A percentile compares a stretch with the other conserved stretches of the same genome.
phyloP scores from a whole-genome alignment of 495 filamentous ascomycete genomes.

The Glutinoglossum americanum region DNA sequence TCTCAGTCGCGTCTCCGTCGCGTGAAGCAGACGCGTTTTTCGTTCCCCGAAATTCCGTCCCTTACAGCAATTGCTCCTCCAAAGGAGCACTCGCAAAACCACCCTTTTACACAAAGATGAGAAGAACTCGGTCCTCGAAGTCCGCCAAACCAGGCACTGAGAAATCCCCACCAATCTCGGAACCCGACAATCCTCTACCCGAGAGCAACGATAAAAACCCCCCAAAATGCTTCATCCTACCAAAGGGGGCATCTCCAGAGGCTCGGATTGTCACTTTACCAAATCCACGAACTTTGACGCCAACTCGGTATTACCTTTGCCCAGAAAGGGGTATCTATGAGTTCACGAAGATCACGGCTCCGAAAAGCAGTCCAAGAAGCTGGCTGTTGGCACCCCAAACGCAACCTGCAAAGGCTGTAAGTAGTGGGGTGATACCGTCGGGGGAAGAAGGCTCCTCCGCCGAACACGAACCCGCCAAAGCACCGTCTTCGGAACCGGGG shows the following conservation, averaged over 20 bases:
- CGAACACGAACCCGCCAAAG: background rate
- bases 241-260: slow-evolving; percentile 36
- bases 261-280: slow-evolving; percentile 54
- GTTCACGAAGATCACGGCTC: slow-evolving; percentile 53
- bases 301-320: slow-evolving; percentile 60
- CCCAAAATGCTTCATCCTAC: slow-evolving; percentile 62
- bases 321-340: slow-evolving; percentile 66
- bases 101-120: background rate
- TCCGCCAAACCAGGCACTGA: background rate
- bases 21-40: background rate
- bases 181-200: background rate
- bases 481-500: slow-evolving; percentile 5
- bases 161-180: background rate
- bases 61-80: background rate
- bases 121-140: background rate
- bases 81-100: background rate
- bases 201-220: slow-evolving; percentile 12
- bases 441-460: background rate
- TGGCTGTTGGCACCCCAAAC: slow-evolving; percentile 33
- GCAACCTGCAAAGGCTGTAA: background rate
- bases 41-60: too few relatives aligned
- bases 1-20: background rate
- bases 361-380: slow-evolving; percentile 36
- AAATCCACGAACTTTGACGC: slow-evolving; percentile 46
- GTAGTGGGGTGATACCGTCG: background rate